Base-by-base conservation (phyloP, 768 basidiomycete species). In the Collybiopsis confluens region DNA sequence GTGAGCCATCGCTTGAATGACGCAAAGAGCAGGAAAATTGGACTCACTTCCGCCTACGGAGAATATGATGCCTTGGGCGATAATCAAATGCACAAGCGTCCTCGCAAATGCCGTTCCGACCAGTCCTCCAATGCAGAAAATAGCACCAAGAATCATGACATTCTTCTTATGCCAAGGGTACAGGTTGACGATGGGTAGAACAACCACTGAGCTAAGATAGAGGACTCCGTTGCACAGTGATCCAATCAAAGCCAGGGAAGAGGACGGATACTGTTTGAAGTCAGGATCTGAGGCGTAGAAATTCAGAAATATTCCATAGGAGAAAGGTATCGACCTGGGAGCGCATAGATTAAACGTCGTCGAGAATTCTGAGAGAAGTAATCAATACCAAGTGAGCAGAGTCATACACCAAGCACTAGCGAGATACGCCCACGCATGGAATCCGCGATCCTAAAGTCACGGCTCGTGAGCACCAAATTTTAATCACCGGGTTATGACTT, bases 171-270 rank as follows among this genome's bases (percentile, higher is more conserved):
- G 48, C 11, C 50, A 28, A 35, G 65, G 65, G 48, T 60, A 65
- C 15, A 65, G 60, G 23, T 57, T 47, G 10, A 58, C 58, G 18
- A 64, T 18, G 15, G 64, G 62, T 44, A 64, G 57, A 1, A 64
- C 54, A 27, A 66, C 35, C 21, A 62, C 59, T 23, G 65, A 61
- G 55, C 40, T 18, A 3, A 54, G 42, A 45, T 65, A 67, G 33
- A 66, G 66, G 35, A 67, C 57, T 2, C 66, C 65, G n/a, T 64
- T 61, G 6, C 61, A 58, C 8, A 65, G 54, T 3, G 64, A 66
- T 4, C 66, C 66, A 27, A 65, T 58, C 1, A 68, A 54, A 1
- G 66, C 64, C 16, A 68, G 59, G 4, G 61, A 48, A 10, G 58
- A 58, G 10, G 61, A 56, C 1, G 63, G 30, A 18, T 53, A 60